phyloP scores from a whole-genome alignment of 106 monocot genomes.

The Dioscorea alata region DNA sequence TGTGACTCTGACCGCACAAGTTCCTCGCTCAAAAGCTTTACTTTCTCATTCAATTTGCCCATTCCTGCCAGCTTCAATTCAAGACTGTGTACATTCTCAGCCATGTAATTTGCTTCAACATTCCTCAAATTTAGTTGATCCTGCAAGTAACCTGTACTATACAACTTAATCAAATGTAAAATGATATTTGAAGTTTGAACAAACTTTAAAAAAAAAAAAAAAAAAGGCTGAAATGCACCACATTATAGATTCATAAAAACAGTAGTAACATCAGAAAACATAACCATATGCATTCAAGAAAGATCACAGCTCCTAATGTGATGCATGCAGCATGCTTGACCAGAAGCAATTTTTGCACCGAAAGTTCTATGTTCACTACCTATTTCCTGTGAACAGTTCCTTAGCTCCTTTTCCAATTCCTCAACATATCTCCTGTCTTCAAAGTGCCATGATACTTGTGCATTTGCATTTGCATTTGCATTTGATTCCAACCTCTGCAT shows the following conservation, averaged over 20 bases:
- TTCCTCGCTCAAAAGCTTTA: slow-evolving; percentile 34
- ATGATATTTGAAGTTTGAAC: no score
- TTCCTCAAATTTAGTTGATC: slow-evolving; percentile 61
- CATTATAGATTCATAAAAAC: no score
- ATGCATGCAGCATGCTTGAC: no score
- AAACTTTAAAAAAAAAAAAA: no score
- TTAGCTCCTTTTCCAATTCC: slow-evolving; percentile 55
- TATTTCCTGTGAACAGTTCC: slow-evolving; percentile 72
- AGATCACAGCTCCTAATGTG: no score
- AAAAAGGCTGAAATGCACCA: no score
- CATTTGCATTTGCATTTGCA: slow-evolving; percentile 34
- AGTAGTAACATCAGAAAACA: no score
- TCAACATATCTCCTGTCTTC: slow-evolving; percentile 44
- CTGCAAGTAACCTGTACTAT: slow-evolving; percentile 60
- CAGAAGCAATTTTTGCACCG: no score
- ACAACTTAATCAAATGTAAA: neutral
- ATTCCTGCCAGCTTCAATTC: slow-evolving; percentile 48
- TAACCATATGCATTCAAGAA: no score
- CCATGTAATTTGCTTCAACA: slow-evolving; percentile 49
- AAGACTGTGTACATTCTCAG: slow-evolving; percentile 51
- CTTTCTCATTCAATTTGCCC: slow-evolving; percentile 36
- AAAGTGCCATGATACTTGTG: slow-evolving; percentile 13
- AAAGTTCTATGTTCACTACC: slow-evolving; percentile 16
- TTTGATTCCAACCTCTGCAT: slow-evolving; percentile 38
- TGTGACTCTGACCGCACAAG: slow-evolving; percentile 38